Evolutionary conservation across 148 eudicot genomes (phyloP).

Genomic region (Camellia lanceoleosa): DNA sequence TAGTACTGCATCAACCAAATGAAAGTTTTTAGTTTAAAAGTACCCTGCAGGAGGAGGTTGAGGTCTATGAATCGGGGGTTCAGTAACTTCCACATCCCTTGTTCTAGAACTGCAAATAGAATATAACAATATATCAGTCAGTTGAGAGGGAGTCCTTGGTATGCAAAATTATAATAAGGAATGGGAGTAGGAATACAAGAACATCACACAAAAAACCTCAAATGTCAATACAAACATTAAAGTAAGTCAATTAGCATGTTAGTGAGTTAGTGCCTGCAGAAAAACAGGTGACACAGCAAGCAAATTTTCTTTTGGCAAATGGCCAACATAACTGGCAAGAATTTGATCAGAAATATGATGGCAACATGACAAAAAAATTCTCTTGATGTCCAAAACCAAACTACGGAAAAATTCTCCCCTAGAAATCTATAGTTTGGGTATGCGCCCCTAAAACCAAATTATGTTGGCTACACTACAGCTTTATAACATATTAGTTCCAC

Average conservation of each 20-base stretch:
- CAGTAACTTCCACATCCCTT: constrained; percentile 16
- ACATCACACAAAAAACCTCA: background rate
- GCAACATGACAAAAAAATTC: background rate
- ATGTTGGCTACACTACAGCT: background rate
- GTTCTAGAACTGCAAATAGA: constrained; percentile 22
- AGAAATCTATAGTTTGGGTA: background rate
- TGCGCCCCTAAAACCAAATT: background rate
- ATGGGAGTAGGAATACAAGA: background rate
- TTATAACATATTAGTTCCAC: background rate
- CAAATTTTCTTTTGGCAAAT: background rate
- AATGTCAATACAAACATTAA: background rate
- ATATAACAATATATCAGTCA: background rate
- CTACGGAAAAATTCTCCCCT: background rate
- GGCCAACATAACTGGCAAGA: background rate
- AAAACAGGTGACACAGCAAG: background rate
- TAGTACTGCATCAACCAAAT: background rate
- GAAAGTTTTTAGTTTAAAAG: background rate
- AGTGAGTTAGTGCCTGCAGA: too few species aligned
- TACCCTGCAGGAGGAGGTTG: constrained; percentile 33
- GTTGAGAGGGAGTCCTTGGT: background rate
- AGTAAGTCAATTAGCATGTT: background rate
- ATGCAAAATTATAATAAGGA: background rate
- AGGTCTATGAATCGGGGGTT: constrained; percentile 1
- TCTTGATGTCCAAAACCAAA: background rate
- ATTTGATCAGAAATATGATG: background rate